Percentiles rank a stretch among this genome's conserved stretches.
Conservation (phyloP, 1,284 basidiomycete genomes). For the Taiwanofungus camphoratus region DNA sequence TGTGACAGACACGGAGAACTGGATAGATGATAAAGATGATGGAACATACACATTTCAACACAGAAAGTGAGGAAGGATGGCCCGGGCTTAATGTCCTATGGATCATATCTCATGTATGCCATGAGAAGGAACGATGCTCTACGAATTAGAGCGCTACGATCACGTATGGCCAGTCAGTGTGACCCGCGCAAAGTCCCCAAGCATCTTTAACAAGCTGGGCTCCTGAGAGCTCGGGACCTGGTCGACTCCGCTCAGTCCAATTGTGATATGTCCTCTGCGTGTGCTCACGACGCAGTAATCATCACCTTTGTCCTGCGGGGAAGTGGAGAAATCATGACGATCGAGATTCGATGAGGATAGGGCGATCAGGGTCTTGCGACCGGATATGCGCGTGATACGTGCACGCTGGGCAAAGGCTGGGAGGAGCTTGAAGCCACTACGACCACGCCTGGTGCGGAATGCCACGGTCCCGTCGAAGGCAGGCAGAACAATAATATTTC, state of each 20-base stretch:
- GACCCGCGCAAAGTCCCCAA: neutral
- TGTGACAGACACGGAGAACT: neutral
- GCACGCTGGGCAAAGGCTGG: conserved; percentile 22
- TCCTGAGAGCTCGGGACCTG: conserved; percentile 3
- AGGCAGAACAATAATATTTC: conserved; percentile 22
- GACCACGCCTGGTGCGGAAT: conserved; percentile 16
- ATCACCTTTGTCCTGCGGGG: conserved; percentile 10
- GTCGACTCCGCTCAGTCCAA: conserved; percentile 26
- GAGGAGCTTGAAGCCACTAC: conserved; percentile 21
- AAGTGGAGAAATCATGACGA: conserved; percentile 7
- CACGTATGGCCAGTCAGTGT: neutral
- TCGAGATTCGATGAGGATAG: conserved; percentile 13
- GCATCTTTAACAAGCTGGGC: neutral
- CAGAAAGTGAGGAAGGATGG: neutral
- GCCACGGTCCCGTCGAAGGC: conserved; percentile 24
- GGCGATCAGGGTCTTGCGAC: conserved; percentile 21
- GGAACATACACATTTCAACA: neutral
- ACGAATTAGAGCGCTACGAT: neutral
- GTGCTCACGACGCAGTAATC: conserved; percentile 20
- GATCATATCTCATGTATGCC: neutral
- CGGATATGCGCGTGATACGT: conserved; percentile 22
- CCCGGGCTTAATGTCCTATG: neutral
- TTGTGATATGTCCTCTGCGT: conserved; percentile 19
- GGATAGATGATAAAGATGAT: neutral
- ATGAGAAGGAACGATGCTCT: neutral